Conservation (phyloP, 208 protist species). For the Trypanosoma brucei region DNA sequence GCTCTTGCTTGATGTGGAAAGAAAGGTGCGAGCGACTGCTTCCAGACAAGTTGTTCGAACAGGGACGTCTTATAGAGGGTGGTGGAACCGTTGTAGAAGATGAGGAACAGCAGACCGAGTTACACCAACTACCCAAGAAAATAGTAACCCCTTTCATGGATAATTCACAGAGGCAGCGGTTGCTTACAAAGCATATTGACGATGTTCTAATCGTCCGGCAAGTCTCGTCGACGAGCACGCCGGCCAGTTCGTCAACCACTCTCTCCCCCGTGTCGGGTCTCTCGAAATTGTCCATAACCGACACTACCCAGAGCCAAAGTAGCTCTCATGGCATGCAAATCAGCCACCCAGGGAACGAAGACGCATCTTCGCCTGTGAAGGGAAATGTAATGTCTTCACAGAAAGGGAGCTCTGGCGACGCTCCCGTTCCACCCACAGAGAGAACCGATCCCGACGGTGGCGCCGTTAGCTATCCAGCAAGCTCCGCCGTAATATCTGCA, state of each 20-base stretch:
- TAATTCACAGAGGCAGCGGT: background rate
- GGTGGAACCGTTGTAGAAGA: background rate
- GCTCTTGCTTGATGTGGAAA: constrained; percentile 18
- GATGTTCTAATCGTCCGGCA: background rate
- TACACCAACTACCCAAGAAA: constrained; percentile 5
- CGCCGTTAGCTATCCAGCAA: too few relatives aligned
- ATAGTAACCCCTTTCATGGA: background rate
- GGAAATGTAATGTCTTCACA: too few relatives aligned
- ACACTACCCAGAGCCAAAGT: background rate
- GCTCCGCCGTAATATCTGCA: too few relatives aligned
- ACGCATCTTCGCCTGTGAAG: too few relatives aligned
- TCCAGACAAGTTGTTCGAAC: background rate
- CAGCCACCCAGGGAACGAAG: too few relatives aligned
- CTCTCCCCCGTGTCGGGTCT: background rate
- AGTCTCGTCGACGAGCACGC: background rate
- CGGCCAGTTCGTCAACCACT: background rate
- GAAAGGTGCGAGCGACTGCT: constrained; percentile 12
- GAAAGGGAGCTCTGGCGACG: too few relatives aligned
- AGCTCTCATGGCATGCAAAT: too few relatives aligned
- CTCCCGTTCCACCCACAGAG: too few relatives aligned
- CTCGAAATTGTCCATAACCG: background rate
- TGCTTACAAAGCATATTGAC: background rate
- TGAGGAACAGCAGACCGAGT: constrained; percentile 6
- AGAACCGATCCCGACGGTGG: too few relatives aligned
- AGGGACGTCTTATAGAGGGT: background rate